Conservation (phyloP, 2,329 filamentous ascomycete species). For the Claviceps maximensis region DNA sequence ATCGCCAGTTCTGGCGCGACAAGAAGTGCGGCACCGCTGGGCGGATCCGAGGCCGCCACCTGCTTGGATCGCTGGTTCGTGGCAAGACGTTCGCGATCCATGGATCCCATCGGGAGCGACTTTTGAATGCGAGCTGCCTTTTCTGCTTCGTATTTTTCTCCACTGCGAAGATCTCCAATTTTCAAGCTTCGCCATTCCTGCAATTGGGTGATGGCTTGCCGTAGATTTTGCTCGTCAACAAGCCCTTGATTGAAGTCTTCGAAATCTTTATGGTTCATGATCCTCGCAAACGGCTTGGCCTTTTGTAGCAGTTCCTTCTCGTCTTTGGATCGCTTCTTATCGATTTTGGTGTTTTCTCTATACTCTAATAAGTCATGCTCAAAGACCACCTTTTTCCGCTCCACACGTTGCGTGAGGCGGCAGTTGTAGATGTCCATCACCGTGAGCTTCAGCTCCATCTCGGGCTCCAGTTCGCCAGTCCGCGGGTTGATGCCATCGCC, state of each 20-base stretch:
- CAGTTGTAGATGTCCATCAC: conserved; percentile 98
- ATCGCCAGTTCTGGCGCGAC: conserved; percentile 68
- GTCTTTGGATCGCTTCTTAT: conserved; percentile 94
- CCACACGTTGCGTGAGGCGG: conserved; percentile 75
- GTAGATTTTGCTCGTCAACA: conserved; percentile 79
- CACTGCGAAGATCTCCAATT: conserved; percentile 72
- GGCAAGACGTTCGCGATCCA: conserved; percentile 69
- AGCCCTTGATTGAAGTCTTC: conserved; percentile 73
- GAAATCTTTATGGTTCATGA: conserved; percentile 93
- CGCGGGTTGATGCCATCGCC: conserved; percentile 80
- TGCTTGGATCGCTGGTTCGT: conserved; percentile 57
- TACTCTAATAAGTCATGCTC: conserved; percentile 92
- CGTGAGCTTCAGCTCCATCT: conserved; percentile 94
- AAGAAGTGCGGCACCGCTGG: conserved; percentile 61
- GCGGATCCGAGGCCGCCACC: conserved; percentile 52
- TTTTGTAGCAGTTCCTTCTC: conserved; percentile 85
- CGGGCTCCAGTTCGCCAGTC: conserved; percentile 79
- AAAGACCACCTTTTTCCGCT: conserved; percentile 92
- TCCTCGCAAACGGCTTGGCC: conserved; percentile 86
- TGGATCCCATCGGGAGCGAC: conserved; percentile 58
- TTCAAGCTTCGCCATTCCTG: conserved; percentile 85
- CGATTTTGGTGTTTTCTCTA: conserved; percentile 72
- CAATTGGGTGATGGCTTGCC: conserved; percentile 77
- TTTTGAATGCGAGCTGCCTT: conserved; percentile 66
- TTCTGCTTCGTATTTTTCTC: conserved; percentile 86